Base-by-base conservation (phyloP, 257 asterid genomes). In the Striga asiatica region DNA sequence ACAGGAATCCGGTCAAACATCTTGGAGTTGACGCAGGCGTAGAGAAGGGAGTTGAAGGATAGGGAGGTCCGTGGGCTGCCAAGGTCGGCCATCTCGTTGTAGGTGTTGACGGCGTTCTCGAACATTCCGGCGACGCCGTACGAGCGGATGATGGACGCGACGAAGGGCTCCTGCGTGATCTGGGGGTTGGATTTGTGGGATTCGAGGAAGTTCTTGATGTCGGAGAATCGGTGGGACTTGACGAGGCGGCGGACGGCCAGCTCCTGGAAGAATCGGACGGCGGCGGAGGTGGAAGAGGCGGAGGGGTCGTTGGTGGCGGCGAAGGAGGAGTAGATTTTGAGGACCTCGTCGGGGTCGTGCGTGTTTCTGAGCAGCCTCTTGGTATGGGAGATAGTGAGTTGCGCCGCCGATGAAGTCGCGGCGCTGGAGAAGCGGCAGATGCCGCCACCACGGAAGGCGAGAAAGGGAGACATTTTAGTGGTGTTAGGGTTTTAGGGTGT, bases 61-160 rank as follows among this genome's bases (percentile, higher is more conserved):
- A 73, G 65, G 5, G 79, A 16, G 5, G 96, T 65, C 45, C 88
- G 78, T 19, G 89, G 93, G 32, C 93, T 84, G 56, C 91, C 93
- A 20, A 89, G 58, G 11, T 76, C 78, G 3, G 76, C 55, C 96
- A 89, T 86, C 54, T 86, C 70, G 5, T 64, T 50, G 58, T 76
- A 89, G 3, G 82, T 78, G 0, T 49, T 61, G 41, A 76, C 62
- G 19, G 96, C 87, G 34, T 83, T 79, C 8, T 89, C 88, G 51
- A 81, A 61, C 98, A 89, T 79, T 0, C 94, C 95, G 12, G 72
- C 88, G 35, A 73, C 41, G 46, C 95, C 96, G 32, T 89, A 89
- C 0, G 91, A 86, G 27, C 88, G 84, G 29, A 89, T 89, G 47
- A 89, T 70, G 51, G 86, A 69, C 2, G 85, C 66, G 37, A 89